Conservation (phyloP, 352 stramenopile species). For the Thalassiosira oceanica region DNA sequence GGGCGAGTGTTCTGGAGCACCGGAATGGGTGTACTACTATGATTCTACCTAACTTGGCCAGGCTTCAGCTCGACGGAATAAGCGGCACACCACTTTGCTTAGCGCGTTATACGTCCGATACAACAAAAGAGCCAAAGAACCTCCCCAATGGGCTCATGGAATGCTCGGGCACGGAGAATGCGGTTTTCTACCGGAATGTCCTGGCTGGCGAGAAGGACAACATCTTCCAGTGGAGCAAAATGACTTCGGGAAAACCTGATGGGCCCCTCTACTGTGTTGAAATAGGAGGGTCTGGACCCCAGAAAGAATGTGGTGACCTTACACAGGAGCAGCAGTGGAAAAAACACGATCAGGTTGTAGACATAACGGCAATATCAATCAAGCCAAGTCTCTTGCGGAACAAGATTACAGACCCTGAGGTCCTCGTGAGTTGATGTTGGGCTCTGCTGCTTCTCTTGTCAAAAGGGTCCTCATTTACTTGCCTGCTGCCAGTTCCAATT, state of each 20-base stretch:
- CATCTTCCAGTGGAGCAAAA: constrained; percentile 26
- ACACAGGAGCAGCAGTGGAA: constrained; percentile 5
- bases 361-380: constrained; percentile 16
- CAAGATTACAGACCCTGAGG: constrained; percentile 22
- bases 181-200: constrained; percentile 1
- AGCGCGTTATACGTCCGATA: not conserved
- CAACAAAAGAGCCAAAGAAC: not conserved
- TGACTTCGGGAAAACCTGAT: no score
- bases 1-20: no score
- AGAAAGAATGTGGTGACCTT: constrained; percentile 11
- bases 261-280: constrained; percentile 12
- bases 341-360: constrained; percentile 1
- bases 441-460: no score
- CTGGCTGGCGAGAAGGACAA: constrained; percentile 13
- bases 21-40: constrained; percentile 21
- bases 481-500: constrained; percentile 19
- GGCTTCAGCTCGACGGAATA: not conserved
- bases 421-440: no score
- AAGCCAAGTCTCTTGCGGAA: constrained; percentile 10
- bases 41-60: constrained; percentile 9
- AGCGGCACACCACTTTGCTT: not conserved
- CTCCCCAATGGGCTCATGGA: constrained; percentile 11
- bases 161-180: constrained; percentile 7
- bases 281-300: not conserved
- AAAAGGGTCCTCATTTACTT: no score